phyloP scores from a whole-genome alignment of 345 rosid species.

The Citrus inodora region DNA sequence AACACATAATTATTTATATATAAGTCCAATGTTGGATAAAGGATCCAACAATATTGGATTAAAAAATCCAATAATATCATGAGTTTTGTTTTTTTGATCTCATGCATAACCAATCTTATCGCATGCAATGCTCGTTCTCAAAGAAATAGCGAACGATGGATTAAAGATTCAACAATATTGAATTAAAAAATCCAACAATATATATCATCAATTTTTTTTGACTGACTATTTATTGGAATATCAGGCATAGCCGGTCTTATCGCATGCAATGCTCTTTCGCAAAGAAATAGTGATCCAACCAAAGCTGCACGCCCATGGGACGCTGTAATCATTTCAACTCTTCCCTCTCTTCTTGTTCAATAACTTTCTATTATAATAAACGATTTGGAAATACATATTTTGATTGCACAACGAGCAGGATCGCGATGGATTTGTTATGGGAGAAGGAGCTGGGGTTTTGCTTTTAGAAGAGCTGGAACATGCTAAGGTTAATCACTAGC shows the following conservation, averaged over 20 bases:
- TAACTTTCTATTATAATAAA: background rate
- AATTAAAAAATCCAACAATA: too few species aligned
- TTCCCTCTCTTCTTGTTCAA: background rate
- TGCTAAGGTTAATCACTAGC: constrained; percentile 38
- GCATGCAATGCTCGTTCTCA: too few species aligned
- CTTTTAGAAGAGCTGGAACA: constrained; percentile 59
- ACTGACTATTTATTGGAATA: background rate
- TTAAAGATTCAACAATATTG: too few species aligned
- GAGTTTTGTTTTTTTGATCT: background rate
- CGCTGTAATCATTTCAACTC: constrained; percentile 23
- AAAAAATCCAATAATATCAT: too few species aligned
- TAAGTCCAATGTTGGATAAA: too few species aligned
- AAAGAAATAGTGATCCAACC: constrained; percentile 49
- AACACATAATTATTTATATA: too few species aligned
- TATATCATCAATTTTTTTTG: background rate
- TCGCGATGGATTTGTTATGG: constrained; percentile 60
- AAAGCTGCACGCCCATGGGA: constrained; percentile 70
- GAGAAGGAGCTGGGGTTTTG: constrained; percentile 66
- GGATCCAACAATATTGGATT: too few species aligned
- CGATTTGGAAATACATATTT: background rate
- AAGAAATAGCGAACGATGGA: too few species aligned
- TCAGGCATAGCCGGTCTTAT: constrained; percentile 57
- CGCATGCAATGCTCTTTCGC: constrained; percentile 51
- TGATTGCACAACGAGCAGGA: constrained; percentile 23
- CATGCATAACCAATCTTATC: too few species aligned